A percentile compares a stretch with the other conserved stretches of the same genome.
Conservation (phyloP, 306 rosid genomes). For the Castanopsis chinensis region DNA sequence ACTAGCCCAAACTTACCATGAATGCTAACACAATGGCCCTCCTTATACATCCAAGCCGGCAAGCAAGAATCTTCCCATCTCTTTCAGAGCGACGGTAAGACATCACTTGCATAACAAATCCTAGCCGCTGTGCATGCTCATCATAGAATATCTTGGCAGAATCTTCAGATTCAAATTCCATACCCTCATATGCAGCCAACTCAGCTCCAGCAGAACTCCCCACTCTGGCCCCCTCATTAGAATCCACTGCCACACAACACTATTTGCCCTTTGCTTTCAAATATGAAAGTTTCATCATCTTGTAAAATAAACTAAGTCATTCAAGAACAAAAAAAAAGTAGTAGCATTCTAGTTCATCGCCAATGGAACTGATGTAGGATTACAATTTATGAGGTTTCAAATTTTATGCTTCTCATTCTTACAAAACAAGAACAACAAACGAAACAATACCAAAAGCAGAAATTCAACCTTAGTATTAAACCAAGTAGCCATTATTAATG, state of each 20-base stretch:
- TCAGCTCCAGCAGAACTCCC: slow-evolving; percentile 47
- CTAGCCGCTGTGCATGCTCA: slow-evolving; percentile 73
- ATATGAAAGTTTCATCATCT: slow-evolving; percentile 12
- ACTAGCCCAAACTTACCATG: slow-evolving; percentile 73
- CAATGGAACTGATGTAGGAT: background rate
- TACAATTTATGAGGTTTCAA: background rate
- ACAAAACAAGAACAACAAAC: background rate
- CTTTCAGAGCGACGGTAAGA: slow-evolving; percentile 94
- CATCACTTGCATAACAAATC: slow-evolving; percentile 98
- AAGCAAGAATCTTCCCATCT: slow-evolving; percentile 94
- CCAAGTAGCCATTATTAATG: background rate
- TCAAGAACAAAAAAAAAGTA: background rate
- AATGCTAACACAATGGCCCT: slow-evolving; percentile 78
- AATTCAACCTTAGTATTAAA: background rate
- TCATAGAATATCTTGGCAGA: slow-evolving; percentile 94
- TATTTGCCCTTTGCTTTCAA: slow-evolving; percentile 19
- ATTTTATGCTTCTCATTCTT: background rate
- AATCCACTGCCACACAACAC: slow-evolving; percentile 57
- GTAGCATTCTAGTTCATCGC: background rate
- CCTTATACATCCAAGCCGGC: slow-evolving; percentile 94
- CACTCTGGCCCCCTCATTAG: slow-evolving; percentile 46
- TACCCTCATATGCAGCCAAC: slow-evolving; percentile 52
- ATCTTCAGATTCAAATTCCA: slow-evolving; percentile 94
- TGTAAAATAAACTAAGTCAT: background rate
- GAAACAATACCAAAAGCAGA: background rate